phyloP scores from a whole-genome alignment of 148 eudicot genomes.

The Nepenthes mirabilis region DNA sequence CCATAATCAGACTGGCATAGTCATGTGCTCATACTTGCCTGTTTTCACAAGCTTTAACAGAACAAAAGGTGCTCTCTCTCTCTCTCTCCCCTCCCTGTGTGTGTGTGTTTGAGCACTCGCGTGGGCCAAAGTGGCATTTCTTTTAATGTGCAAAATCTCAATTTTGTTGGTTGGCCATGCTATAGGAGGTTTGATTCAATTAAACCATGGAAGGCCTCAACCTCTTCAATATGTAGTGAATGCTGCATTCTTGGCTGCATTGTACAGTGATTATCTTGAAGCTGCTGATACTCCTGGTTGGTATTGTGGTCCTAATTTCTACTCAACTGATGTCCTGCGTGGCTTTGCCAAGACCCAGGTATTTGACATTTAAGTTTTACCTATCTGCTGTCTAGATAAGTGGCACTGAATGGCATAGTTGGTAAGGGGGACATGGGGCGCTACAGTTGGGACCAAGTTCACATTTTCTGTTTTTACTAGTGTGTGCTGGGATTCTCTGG shows the following conservation, averaged over 20 bases:
- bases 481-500: too few relatives aligned
- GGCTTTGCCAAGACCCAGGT: conserved; percentile 84
- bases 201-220: conserved; percentile 87
- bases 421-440: neutral
- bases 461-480: too few relatives aligned
- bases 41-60: conserved; percentile 64
- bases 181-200: conserved; percentile 76
- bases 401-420: neutral
- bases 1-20: conserved; percentile 72
- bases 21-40: conserved; percentile 89
- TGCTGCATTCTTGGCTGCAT: conserved; percentile 84
- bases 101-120: neutral
- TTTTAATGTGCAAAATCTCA: neutral
- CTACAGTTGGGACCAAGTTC: neutral
- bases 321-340: conserved; percentile 47
- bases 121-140: neutral
- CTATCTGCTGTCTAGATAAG: neutral
- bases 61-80: conserved; percentile 48
- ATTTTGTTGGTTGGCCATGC: conserved; percentile 2
- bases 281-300: conserved; percentile 90
- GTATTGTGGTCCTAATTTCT: conserved; percentile 85
- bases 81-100: neutral
- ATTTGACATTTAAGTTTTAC: neutral
- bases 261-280: conserved; percentile 75
- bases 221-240: conserved; percentile 90